A percentile compares a stretch with the other conserved stretches of the same genome.
Evolutionary conservation across 306 rosid species (phyloP).

Genomic region (Fagus sylvatica): DNA sequence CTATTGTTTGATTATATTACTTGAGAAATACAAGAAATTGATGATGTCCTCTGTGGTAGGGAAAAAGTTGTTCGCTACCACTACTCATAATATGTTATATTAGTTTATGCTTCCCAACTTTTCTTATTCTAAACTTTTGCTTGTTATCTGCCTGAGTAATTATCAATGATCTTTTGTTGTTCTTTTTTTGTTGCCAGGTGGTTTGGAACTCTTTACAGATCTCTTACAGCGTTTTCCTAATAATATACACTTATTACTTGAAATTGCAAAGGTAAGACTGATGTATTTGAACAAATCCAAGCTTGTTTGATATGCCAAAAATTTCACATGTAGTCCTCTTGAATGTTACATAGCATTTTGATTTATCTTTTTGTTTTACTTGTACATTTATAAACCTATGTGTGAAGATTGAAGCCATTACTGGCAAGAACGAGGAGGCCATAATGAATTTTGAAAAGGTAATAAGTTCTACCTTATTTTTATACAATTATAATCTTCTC

Average conservation of each 20-base stretch:
- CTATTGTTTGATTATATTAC: too few relatives aligned
- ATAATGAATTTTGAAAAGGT: conserved; percentile 95
- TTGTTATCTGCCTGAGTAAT: too few relatives aligned
- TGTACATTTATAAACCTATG: conserved; percentile 1
- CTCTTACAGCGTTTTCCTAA: conserved; percentile 94
- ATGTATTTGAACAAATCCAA: conserved; percentile 13
- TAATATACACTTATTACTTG: conserved; percentile 83
- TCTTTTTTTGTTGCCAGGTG: too few relatives aligned
- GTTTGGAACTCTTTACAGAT: conserved; percentile 79
- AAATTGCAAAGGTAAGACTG: conserved; percentile 83
- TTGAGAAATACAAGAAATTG: too few relatives aligned
- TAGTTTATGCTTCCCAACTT: too few relatives aligned
- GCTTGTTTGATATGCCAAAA: conserved; percentile 17
- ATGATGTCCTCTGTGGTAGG: too few relatives aligned
- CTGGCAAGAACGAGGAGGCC: conserved; percentile 94
- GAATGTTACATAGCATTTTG: conserved; percentile 16
- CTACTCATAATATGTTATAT: too few relatives aligned
- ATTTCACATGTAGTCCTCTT: conserved; percentile 14
- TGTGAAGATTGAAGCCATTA: conserved; percentile 87
- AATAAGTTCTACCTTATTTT: conserved; percentile 21
- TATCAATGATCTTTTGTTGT: too few relatives aligned
- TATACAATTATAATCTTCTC: neutral
- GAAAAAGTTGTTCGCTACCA: too few relatives aligned
- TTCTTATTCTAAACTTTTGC: too few relatives aligned
- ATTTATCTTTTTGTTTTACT: conserved; percentile 9